phyloP scores from a whole-genome alignment of 1,284 basidiomycete species.

The Rugosomyces carneus region DNA sequence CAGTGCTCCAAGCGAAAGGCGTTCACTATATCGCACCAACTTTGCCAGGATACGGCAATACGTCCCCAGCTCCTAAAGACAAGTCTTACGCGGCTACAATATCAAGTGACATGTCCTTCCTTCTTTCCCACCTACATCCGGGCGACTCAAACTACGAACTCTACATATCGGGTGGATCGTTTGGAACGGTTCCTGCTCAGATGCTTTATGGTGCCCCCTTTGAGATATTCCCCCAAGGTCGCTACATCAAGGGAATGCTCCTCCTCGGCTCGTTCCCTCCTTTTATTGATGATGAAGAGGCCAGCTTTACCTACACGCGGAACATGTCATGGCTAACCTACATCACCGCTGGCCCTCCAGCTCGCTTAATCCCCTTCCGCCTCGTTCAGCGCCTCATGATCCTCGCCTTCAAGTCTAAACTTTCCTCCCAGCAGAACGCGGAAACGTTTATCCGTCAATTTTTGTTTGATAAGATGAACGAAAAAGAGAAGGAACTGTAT shows the following conservation, averaged over 20 bases:
- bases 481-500: constrained; percentile 29
- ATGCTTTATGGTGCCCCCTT: constrained; percentile 44
- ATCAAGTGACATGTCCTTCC: constrained; percentile 28
- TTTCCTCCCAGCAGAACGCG: constrained; percentile 30
- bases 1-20: constrained; percentile 22
- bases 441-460: constrained; percentile 27
- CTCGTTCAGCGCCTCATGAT: constrained; percentile 22
- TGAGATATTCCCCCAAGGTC: constrained; percentile 38
- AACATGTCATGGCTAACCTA: constrained; percentile 35
- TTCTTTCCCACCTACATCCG: constrained; percentile 36
- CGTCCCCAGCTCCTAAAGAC: constrained; percentile 28
- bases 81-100: constrained; percentile 31
- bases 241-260: constrained; percentile 33
- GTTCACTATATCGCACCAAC: constrained; percentile 35
- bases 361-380: constrained; percentile 29
- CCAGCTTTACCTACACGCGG: constrained; percentile 24
- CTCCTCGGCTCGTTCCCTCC: constrained; percentile 36
- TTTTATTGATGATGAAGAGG: constrained; percentile 29
- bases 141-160: constrained; percentile 25
- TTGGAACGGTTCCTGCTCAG: constrained; percentile 41
- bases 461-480: constrained; percentile 35
- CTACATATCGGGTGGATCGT: constrained; percentile 41
- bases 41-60: constrained; percentile 41
- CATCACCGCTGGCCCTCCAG: constrained; percentile 31
- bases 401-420: constrained; percentile 15